These are phyloP conservation scores for Austroboletus rostrupii DNA, from an alignment of 1,284 basidiomycete genomes.

Conservation along the genomic window DNA sequence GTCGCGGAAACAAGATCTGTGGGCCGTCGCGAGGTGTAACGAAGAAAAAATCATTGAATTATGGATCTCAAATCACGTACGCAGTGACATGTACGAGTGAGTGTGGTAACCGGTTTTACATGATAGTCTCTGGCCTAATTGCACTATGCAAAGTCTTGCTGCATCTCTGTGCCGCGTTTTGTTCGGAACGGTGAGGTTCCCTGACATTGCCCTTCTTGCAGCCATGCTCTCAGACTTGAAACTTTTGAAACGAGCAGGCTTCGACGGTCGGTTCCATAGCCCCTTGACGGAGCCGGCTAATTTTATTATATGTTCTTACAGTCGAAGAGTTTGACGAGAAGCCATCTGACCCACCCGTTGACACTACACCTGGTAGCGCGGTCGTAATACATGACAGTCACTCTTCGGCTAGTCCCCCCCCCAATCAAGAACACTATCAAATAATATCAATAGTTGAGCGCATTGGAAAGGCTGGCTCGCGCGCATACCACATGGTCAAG, in stretches of 20 bases:
- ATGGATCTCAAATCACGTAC: background rate
- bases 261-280: background rate
- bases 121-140: background rate
- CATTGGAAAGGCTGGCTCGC: background rate
- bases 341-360: background rate
- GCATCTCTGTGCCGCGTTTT: slow-evolving; percentile 68
- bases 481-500: background rate
- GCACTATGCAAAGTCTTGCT: background rate
- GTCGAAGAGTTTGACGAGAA: background rate
- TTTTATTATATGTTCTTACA: background rate
- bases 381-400: background rate
- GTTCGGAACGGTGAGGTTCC: slow-evolving; percentile 67
- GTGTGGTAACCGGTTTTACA: slow-evolving; percentile 26
- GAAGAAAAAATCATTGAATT: background rate
- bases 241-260: slow-evolving; percentile 78
- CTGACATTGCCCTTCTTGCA: slow-evolving; percentile 82
- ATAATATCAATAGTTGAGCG: background rate
- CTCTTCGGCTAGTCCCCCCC: background rate
- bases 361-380: background rate
- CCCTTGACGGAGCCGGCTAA: background rate
- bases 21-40: background rate
- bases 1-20: background rate
- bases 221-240: slow-evolving; percentile 85
- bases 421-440: background rate
- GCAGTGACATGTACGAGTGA: slow-evolving; percentile 79